These are phyloP conservation scores for Fusarium foetens DNA, from an alignment of 2,329 filamentous ascomycete species.

Conservation along the genomic window DNA sequence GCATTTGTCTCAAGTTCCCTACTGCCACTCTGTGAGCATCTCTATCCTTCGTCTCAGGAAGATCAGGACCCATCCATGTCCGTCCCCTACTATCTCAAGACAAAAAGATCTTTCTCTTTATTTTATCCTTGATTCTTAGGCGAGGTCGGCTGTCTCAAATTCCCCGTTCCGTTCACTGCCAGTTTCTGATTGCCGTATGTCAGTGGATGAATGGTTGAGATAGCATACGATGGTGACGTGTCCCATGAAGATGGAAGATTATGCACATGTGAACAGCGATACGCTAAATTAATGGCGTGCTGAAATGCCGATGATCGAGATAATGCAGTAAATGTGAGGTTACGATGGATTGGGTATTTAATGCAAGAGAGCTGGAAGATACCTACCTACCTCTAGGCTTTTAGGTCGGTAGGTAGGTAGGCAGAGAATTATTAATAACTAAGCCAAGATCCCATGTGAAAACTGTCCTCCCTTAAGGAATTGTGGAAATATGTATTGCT, in stretches of 20 bases:
- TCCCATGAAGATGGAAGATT: neutral
- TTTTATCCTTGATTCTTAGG: slow-evolving; percentile 13
- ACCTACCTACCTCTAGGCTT: neutral
- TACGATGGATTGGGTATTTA: neutral
- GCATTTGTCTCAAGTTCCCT: neutral
- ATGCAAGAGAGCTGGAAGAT: neutral
- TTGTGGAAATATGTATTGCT: neutral
- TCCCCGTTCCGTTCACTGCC: slow-evolving; percentile 11
- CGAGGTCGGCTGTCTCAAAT: slow-evolving; percentile 30
- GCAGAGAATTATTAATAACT: neutral
- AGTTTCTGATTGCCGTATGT: slow-evolving; percentile 7
- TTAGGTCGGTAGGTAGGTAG: neutral
- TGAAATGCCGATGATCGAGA: neutral
- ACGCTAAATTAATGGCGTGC: neutral
- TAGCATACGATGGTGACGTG: neutral
- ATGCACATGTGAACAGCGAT: neutral
- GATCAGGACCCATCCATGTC: slow-evolving; percentile 3
- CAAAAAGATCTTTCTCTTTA: slow-evolving; percentile 8
- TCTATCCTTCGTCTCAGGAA: slow-evolving; percentile 2
- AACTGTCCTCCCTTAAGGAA: neutral
- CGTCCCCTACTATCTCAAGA: slow-evolving; percentile 2
- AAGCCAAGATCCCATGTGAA: neutral
- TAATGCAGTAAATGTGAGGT: neutral
- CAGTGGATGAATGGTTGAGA: neutral
- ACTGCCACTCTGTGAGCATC: neutral